Evolutionary conservation across 495 filamentous ascomycete species (phyloP), one percentile per base, ranked within the genome.

Genomic region (Cetradonia linearis): DNA sequence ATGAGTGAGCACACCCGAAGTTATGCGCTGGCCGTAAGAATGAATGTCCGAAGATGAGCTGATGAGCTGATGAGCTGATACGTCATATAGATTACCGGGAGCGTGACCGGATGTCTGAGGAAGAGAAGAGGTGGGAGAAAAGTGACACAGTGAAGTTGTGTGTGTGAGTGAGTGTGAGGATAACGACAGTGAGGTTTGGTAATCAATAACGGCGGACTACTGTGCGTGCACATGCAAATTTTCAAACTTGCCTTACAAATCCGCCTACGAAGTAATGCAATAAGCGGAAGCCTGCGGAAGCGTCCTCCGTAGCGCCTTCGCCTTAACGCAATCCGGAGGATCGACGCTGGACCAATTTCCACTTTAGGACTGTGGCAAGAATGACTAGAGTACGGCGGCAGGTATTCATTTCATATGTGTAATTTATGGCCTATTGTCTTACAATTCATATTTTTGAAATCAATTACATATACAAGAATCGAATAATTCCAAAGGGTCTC

Each of bases 111-210:
- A 38, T 52, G 10, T 13, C 9, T n/a, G 23, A 13, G 55, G 16
- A 6, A 49, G 6, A 20, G 5, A 16, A 38, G 8, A n/a, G 14
- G 9, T 18, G n/a, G 31, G 5, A 33, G 6, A 27, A 20, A 16
- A 25, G 27, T 10, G 27, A 31, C 27, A 7, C 1, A 33, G 27
- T 13, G 27, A 53, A 25, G 28, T n/a, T n/a, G 44, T 31, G 6
- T 9, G 42, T 5, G 34, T 25, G 31, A 28, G 9, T 3, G 38
- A 30, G 20, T 2, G 38, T 34, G 48, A n/a, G n/a, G n/a, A 53
- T 60, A 60, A 60, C 36, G 58, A 60, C 58, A 60, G 58, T 60
- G 36, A n/a, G 20, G 20, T 31, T n/a, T n/a, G n/a, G n/a, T n/a
- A n/a, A n/a, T n/a, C n/a, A n/a, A n/a, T n/a, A n/a, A n/a, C n/a